Percentiles rank a stretch among this genome's conserved stretches.
These are phyloP conservation scores for Paracamarosporium sp. DNA, from an alignment of 2,329 filamentous ascomycete species.

Conservation along the genomic window DNA sequence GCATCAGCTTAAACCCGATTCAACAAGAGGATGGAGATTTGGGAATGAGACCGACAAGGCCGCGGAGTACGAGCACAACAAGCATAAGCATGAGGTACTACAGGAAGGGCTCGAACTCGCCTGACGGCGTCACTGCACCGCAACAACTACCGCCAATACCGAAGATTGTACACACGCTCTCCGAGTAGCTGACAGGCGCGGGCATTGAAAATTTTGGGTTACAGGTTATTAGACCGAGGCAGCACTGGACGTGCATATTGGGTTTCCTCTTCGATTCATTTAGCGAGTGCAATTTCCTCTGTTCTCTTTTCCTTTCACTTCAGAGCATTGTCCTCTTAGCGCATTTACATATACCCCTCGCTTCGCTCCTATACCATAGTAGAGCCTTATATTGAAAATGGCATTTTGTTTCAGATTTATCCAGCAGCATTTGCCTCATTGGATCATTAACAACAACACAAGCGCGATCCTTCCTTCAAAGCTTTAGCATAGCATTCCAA, in stretches of 20 bases:
- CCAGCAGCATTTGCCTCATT: not conserved
- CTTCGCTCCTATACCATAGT: slow-evolving; percentile 1
- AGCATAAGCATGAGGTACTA: slow-evolving; percentile 39
- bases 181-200: slow-evolving; percentile 14
- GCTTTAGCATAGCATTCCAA: not conserved
- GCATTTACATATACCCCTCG: not conserved
- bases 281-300: not conserved
- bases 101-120: slow-evolving; percentile 12
- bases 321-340: not conserved
- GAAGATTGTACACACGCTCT: slow-evolving; percentile 37
- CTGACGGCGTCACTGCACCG: slow-evolving; percentile 18
- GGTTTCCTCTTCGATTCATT: not conserved
- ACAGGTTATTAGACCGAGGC: no score
- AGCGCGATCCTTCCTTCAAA: not conserved
- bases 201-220: slow-evolving; percentile 17
- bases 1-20: slow-evolving; percentile 30
- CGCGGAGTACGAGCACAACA: slow-evolving; percentile 36
- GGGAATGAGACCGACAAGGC: slow-evolving; percentile 22
- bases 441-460: not conserved
- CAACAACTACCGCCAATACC: slow-evolving; percentile 26
- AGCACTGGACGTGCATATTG: not conserved
- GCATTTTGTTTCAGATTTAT: not conserved
- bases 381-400: not conserved
- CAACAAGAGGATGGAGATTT: slow-evolving; percentile 24
- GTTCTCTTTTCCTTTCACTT: not conserved